These are phyloP conservation scores for Linnemannia elongata DNA, from an alignment of 192 early-diverging fungal species.

Conservation along the genomic window DNA sequence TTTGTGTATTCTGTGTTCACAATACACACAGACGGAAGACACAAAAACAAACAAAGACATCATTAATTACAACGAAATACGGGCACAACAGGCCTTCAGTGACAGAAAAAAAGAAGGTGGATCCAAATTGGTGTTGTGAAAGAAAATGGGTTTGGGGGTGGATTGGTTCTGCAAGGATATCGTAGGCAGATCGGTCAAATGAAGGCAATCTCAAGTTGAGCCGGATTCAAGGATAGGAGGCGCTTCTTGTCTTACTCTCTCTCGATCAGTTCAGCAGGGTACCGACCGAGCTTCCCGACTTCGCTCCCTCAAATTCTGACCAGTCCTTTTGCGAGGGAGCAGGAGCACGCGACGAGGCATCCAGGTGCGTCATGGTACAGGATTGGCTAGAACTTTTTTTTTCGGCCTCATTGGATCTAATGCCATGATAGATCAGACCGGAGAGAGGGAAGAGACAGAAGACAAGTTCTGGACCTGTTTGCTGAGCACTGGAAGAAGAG, in stretches of 20 bases:
- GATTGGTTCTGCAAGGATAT: background rate
- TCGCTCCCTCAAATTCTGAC: background rate
- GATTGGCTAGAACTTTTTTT: background rate
- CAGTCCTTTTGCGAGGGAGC: background rate
- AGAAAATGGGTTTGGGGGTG: background rate
- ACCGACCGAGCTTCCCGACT: background rate
- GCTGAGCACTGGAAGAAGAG: background rate
- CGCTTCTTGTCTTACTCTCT: background rate
- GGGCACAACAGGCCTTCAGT: background rate
- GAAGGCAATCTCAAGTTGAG: background rate
- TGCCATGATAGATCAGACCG: too few relatives aligned
- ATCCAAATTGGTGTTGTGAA: background rate
- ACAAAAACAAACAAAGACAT: constrained; percentile 1
- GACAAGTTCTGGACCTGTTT: background rate
- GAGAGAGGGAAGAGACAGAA: background rate
- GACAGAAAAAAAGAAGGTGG: background rate
- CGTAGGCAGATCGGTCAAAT: background rate
- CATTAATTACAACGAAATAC: background rate
- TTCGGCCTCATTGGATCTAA: background rate
- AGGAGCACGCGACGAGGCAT: background rate
- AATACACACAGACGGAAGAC: background rate
- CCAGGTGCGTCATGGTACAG: background rate
- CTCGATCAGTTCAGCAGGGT: background rate
- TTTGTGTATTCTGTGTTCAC: background rate
- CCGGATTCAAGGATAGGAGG: background rate